Evolutionary conservation across 2,329 filamentous ascomycete genomes (phyloP).

Genomic region (Colletotrichum brevisporum): DNA sequence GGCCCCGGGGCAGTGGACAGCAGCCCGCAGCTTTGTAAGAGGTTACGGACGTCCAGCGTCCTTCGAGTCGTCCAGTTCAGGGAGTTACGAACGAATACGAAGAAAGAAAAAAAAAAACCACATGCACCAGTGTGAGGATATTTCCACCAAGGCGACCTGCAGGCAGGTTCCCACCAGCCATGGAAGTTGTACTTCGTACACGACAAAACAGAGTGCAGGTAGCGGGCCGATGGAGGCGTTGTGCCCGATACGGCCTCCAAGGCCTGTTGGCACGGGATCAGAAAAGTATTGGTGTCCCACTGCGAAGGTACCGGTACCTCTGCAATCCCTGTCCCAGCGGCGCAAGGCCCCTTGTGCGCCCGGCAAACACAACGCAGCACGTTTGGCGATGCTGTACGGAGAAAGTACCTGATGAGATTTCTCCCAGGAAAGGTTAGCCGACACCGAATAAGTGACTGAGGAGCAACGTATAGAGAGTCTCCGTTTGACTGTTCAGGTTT

Average conservation of each 20-base stretch:
- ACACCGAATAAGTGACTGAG: no score
- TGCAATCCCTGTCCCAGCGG: conserved; percentile 27
- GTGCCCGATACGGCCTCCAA: conserved; percentile 22
- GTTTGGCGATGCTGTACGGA: no score
- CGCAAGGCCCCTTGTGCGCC: conserved; percentile 10
- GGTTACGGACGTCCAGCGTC: conserved; percentile 20
- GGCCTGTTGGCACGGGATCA: conserved; percentile 2
- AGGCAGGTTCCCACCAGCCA: conserved; percentile 35
- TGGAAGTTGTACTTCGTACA: conserved; percentile 26
- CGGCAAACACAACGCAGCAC: conserved; percentile 23
- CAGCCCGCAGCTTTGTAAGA: conserved; percentile 20
- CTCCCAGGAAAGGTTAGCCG: no score
- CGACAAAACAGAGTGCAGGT: background rate
- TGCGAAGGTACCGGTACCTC: conserved; percentile 30
- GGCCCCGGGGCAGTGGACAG: conserved; percentile 24
- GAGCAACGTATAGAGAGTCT: no score
- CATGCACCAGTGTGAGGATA: background rate
- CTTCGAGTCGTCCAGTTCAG: conserved; percentile 15
- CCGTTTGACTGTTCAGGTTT: conserved; percentile 19
- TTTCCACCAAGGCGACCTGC: conserved; percentile 30
- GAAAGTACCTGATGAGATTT: no score
- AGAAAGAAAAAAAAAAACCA: background rate
- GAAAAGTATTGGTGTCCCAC: conserved; percentile 28
- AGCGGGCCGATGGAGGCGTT: conserved; percentile 4
- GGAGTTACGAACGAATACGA: conserved; percentile 33